A percentile compares a stretch with the other conserved stretches of the same genome.
phyloP scores from a whole-genome alignment of 2,329 filamentous ascomycete species.

The Fusarium pilosicola region DNA sequence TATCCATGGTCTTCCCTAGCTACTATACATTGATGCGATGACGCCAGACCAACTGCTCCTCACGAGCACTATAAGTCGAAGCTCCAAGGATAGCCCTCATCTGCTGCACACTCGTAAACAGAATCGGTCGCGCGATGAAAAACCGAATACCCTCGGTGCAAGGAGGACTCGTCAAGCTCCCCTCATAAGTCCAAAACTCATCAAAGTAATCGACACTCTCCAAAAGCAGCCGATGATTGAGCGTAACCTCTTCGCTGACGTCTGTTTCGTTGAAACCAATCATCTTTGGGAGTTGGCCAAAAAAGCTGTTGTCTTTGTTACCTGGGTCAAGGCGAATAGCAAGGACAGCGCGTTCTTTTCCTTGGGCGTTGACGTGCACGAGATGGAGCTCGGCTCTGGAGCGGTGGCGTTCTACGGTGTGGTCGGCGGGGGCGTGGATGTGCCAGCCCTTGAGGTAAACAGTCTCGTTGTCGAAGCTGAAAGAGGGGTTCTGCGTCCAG shows the following conservation, averaged over 20 bases:
- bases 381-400: conserved; percentile 37
- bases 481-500: conserved; percentile 23
- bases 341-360: conserved; percentile 24
- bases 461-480: conserved; percentile 34
- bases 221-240: conserved; percentile 18
- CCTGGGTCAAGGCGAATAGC: conserved; percentile 30
- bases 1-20: rapidly evolving
- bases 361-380: conserved; percentile 29
- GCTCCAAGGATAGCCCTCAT: conserved; percentile 33
- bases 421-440: conserved; percentile 32
- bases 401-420: conserved; percentile 31
- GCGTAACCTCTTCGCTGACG: background rate
- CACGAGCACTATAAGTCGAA: conserved; percentile 31
- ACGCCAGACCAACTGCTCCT: conserved; percentile 33
- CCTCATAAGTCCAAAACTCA: conserved; percentile 38
- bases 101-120: conserved; percentile 33
- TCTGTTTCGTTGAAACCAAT: conserved; percentile 31
- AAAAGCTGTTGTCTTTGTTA: conserved; percentile 20
- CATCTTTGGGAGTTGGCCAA: conserved; percentile 11
- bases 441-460: conserved; percentile 37
- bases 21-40: conserved; percentile 27
- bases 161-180: conserved; percentile 34
- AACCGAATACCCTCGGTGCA: conserved; percentile 30
- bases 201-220: conserved; percentile 28
- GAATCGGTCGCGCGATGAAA: conserved; percentile 26